Evolutionary conservation across 257 asterid genomes (phyloP).

Genomic region (Solanum pimpinellifolium): DNA sequence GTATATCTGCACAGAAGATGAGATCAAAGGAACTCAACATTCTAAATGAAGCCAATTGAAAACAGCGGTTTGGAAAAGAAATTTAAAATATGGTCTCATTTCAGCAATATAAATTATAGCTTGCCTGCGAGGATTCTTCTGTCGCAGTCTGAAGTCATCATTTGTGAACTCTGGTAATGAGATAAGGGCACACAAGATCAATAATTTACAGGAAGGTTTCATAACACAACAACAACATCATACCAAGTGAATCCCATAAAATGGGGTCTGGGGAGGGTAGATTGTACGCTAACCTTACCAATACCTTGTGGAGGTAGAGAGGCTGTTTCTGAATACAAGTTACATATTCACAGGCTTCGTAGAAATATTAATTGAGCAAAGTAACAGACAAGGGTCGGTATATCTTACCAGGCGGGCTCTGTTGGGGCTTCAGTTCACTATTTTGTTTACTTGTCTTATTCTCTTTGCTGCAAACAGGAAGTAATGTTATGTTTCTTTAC

Average conservation of each 20-base stretch:
- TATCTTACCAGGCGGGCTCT: conserved; percentile 51
- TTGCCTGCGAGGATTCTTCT: conserved; percentile 85
- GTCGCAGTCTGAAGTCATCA: conserved; percentile 71
- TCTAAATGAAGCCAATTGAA: neutral
- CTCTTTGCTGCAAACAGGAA: conserved; percentile 58
- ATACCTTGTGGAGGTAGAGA: neutral
- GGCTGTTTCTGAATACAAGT: neutral
- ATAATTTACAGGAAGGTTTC: neutral
- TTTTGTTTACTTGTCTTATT: conserved; percentile 27
- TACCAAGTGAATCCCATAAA: neutral
- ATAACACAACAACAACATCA: neutral
- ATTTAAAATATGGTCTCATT: neutral
- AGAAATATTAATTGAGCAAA: neutral
- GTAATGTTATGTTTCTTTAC: neutral
- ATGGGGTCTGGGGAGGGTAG: neutral
- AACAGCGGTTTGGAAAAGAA: neutral
- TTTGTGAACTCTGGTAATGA: conserved; percentile 37
- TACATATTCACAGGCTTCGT: neutral
- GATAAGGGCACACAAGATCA: neutral
- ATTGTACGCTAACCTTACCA: neutral
- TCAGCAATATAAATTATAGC: neutral
- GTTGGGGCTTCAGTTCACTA: conserved; percentile 51
- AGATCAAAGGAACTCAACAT: neutral
- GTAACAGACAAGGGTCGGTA: neutral
- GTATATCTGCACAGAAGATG: conserved; percentile 54